Evolutionary conservation across 352 stramenopile species (phyloP), one percentile per base, ranked within the genome.

Genomic region (Globisporangium nagaii): DNA sequence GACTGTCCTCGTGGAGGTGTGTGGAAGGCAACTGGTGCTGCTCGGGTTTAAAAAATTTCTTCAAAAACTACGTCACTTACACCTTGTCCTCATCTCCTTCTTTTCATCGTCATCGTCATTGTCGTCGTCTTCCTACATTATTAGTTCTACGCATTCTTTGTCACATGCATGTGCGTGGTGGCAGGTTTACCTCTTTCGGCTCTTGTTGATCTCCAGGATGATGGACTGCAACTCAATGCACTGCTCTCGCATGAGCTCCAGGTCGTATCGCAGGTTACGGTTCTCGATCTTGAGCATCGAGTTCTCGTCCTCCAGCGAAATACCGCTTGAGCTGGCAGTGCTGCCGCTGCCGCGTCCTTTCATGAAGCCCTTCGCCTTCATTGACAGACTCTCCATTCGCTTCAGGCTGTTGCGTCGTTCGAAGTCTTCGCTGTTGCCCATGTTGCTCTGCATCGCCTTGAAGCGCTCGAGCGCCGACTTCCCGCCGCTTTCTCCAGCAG

Each of bases 201-300:
- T 91, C 68, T 89, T 90, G 79, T 93, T 91, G 66, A 93, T 93
- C 75, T 93, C 83, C 40, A 93, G 73, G 52, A 93, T 93, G 62
- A 93, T 93, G 47, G 83, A 75, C 48, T 93, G 83, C 46, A 93
- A 56, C 56, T 93, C 83, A 45, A 93, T 91, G 60, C 83, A 93
- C 68, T 93, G 83, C 63, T 93, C 83, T 28, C 83, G 83, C 83
- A 93, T 93, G 43, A 93, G 72, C 72, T 93, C 83, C 5, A 93
- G 62, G 53, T 93, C 83, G 70, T 91, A 93, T 62, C 88, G 86
- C 51, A 93, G 63, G 63, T 93, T 93, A 44, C 80, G 83, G 63
- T 93, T 93, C 66, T 93, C 83, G 43, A 90, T 87, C 53, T 86
- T 86, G 34, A 93, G 77, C 75, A 90, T 93, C 54, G 80, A 73